Evolutionary conservation across 768 basidiomycete species (phyloP).

Genomic region (Lactifluus pinguis): DNA sequence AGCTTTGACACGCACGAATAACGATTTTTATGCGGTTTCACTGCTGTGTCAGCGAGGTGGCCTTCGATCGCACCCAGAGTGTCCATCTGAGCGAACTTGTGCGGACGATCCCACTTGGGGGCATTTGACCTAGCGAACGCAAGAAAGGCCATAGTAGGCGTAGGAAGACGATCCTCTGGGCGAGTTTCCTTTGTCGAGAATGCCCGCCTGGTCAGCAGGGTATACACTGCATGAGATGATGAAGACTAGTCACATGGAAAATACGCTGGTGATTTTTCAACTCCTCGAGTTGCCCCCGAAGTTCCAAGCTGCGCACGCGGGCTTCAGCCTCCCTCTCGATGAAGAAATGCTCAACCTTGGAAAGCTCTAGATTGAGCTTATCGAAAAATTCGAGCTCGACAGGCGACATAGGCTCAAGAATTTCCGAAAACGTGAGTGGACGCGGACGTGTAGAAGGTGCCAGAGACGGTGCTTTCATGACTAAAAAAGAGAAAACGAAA

Average conservation of each 20-base stretch:
- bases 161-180: background rate
- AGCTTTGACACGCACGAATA: conserved; percentile 10
- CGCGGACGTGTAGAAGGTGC: conserved; percentile 15
- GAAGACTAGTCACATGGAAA: conserved; percentile 5
- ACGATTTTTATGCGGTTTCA: background rate
- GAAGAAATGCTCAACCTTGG: conserved; percentile 84
- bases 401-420: conserved; percentile 50
- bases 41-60: background rate
- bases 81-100: background rate
- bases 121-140: background rate
- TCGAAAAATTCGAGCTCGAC: conserved; percentile 67
- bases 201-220: background rate
- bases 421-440: conserved; percentile 9
- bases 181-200: background rate
- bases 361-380: conserved; percentile 66
- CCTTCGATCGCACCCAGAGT: background rate
- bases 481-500: background rate
- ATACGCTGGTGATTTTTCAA: conserved; percentile 13
- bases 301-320: conserved; percentile 32
- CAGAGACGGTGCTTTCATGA: background rate
- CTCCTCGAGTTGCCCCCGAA: conserved; percentile 16
- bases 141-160: background rate
- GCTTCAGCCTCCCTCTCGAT: conserved; percentile 57
- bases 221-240: background rate
- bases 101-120: background rate